Conservation (phyloP, 108 stramenopile genomes). For the Cyclostephanos tholiformis region DNA sequence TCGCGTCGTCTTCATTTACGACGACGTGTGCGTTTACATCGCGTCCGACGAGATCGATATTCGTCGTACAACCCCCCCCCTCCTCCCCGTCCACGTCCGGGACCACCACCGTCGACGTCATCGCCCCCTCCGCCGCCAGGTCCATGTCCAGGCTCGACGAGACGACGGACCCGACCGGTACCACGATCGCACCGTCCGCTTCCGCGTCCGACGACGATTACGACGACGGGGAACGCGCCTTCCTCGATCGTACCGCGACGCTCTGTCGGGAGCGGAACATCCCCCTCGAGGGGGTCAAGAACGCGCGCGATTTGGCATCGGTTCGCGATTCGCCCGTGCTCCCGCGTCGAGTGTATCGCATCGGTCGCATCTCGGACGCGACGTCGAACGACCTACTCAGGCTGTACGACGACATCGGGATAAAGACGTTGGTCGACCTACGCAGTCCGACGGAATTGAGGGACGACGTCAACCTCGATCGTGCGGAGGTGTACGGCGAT, state of each 20-base stretch:
- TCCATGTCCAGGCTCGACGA: conserved; percentile 10
- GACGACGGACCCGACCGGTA: conserved; percentile 13
- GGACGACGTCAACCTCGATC: conserved; percentile 73
- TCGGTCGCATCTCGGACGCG: conserved; percentile 86
- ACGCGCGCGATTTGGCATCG: conserved; percentile 88
- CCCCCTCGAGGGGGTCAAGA: conserved; percentile 80
- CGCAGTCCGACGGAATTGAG: conserved; percentile 86
- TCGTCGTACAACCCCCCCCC: too few relatives aligned
- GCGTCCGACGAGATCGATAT: neutral
- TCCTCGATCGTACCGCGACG: conserved; percentile 50
- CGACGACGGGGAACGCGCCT: conserved; percentile 53
- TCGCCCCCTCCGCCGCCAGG: neutral
- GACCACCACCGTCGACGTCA: too few relatives aligned
- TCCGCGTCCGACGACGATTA: too few relatives aligned
- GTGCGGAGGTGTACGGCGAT: conserved; percentile 67
- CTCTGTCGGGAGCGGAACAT: conserved; percentile 79
- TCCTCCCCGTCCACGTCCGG: neutral
- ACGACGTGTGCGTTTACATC: neutral
- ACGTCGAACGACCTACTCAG: conserved; percentile 69
- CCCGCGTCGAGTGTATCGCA: conserved; percentile 74
- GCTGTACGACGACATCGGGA: conserved; percentile 60
- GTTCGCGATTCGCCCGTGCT: conserved; percentile 69
- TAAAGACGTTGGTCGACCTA: conserved; percentile 86
- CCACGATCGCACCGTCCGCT: conserved; percentile 15
- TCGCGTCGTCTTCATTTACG: neutral